Conservation (phyloP, 1,139 yeast species). For the Blastobotrys malaysiensis region DNA sequence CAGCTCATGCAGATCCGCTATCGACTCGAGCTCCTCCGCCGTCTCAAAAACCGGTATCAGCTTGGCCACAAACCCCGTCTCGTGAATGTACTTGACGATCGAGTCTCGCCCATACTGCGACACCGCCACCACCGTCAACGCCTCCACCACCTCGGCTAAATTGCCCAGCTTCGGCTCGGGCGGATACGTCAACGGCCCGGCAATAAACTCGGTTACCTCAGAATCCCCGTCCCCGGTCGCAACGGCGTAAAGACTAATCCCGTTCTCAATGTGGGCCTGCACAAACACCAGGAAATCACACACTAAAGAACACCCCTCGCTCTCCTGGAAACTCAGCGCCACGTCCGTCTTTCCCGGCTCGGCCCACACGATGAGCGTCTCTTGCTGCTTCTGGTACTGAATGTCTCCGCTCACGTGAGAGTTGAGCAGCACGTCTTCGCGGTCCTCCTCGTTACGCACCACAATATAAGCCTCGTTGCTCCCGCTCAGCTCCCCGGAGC, state of each 20-base stretch:
- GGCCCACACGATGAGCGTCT: constrained; percentile 92
- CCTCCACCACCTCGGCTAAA: constrained; percentile 44
- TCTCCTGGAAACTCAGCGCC: constrained; percentile 89
- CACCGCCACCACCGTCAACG: constrained; percentile 24
- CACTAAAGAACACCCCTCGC: constrained; percentile 78
- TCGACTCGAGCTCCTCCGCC: constrained; percentile 49
- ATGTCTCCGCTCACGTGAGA: constrained; percentile 66
- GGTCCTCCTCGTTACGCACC: constrained; percentile 67
- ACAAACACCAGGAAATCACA: constrained; percentile 74
- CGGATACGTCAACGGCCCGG: constrained; percentile 76
- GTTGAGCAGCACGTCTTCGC: constrained; percentile 54
- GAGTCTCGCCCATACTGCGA: constrained; percentile 32
- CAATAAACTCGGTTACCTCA: constrained; percentile 68
- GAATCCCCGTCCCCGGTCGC: constrained; percentile 42
- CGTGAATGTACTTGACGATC: constrained; percentile 28
- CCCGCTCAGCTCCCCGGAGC: constrained; percentile 55
- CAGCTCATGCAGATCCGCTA: constrained; percentile 54
- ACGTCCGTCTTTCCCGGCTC: constrained; percentile 72
- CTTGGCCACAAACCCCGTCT: constrained; percentile 45
- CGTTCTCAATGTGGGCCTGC: constrained; percentile 59
- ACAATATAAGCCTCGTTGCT: constrained; percentile 24
- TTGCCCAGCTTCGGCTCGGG: constrained; percentile 44
- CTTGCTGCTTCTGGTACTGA: constrained; percentile 91
- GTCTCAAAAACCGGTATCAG: constrained; percentile 49
- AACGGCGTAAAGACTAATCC: constrained; percentile 69